phyloP scores from a whole-genome alignment of 768 basidiomycete species.

The Phanerodontia chrysosporium region DNA sequence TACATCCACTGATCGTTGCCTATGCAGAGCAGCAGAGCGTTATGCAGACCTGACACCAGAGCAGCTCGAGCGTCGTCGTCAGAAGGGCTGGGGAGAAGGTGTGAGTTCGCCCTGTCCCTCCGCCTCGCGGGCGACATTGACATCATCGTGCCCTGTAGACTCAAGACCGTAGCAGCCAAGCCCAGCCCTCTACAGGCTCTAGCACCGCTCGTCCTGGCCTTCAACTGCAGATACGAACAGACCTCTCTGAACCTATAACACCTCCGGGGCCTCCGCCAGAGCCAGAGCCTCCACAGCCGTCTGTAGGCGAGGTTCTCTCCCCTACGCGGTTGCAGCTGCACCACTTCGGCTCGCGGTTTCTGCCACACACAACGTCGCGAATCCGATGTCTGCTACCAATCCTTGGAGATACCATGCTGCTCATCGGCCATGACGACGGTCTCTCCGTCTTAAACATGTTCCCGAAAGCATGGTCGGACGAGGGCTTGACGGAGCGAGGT shows the following conservation, averaged over 20 bases:
- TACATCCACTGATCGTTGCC: slow-evolving; percentile 2
- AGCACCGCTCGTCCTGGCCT: not conserved
- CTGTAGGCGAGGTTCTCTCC: slow-evolving; percentile 44
- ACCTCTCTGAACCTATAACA: slow-evolving; percentile 15
- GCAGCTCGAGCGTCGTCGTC: slow-evolving; percentile 50
- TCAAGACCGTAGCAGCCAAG: slow-evolving; percentile 1
- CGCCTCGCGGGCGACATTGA: not conserved
- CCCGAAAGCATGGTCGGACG: slow-evolving; percentile 63
- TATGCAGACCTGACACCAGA: slow-evolving; percentile 63
- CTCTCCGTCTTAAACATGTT: slow-evolving; percentile 82
- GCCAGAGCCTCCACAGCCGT: slow-evolving; percentile 19
- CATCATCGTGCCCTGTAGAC: not conserved
- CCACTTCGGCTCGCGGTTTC: slow-evolving; percentile 81
- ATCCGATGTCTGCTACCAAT: slow-evolving; percentile 77
- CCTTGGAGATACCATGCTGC: slow-evolving; percentile 56
- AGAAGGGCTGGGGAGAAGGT: slow-evolving; percentile 68
- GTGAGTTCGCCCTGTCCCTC: slow-evolving; percentile 20
- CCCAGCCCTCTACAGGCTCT: not conserved
- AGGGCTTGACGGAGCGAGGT: slow-evolving; percentile 38
- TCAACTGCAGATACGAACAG: slow-evolving; percentile 22
- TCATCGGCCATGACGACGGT: slow-evolving; percentile 78
- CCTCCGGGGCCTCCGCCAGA: slow-evolving; percentile 18
- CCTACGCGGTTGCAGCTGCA: slow-evolving; percentile 68
- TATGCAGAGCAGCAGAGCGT: slow-evolving; percentile 73
- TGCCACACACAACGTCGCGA: slow-evolving; percentile 72